Base-by-base conservation (phyloP, 805 yeast genomes). In the Tetrapisispora iriomotensis region DNA sequence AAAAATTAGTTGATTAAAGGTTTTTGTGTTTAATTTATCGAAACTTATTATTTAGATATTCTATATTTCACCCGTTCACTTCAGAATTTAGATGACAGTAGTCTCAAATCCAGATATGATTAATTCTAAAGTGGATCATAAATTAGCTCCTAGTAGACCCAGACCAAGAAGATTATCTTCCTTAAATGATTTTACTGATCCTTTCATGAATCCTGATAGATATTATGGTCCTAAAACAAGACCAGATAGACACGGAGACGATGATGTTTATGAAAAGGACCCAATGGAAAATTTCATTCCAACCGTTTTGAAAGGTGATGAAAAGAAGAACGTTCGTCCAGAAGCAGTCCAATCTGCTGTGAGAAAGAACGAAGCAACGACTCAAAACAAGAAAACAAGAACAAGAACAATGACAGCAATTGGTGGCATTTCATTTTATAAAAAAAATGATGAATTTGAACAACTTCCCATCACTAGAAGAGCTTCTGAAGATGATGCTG, bases 171-270 rank as follows among this genome's bases (percentile, higher is more conserved):
- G 69, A 44, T 40, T 53, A 29, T 65, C 72, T 3, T 71, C 79
- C 3, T 51, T 64, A 21, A 77, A 71, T 24, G 74, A 71, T n/a
- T 48, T 69, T 32, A 44, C 48, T 28, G 79, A 80, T 53, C 92
- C 92, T 0, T 79, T 67, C 45, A 78, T 79, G 15, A 60, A 65
- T 10, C 72, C 90, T 0, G 88, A 80, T 36, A 65, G 70, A 19
- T 82, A 82, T 56, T 82, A 82, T 57, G 83, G 84, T 5, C 77
- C 82, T 1, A 56, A 56, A 22, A 75, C 77, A 3, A 75, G 74
- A 50, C 82, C 81, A 1, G 55, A 72, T 18, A 67, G 61, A 10
- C 15, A 33, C 5, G 29, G n/a, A n/a, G n/a, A n/a, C n/a, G n/a
- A n/a, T n/a, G n/a, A n/a, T n/a, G n/a, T n/a, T n/a, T n/a, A n/a